These are phyloP conservation scores for Tagetes erecta DNA, from an alignment of 129 eudicot genomes.

Conservation along the genomic window DNA sequence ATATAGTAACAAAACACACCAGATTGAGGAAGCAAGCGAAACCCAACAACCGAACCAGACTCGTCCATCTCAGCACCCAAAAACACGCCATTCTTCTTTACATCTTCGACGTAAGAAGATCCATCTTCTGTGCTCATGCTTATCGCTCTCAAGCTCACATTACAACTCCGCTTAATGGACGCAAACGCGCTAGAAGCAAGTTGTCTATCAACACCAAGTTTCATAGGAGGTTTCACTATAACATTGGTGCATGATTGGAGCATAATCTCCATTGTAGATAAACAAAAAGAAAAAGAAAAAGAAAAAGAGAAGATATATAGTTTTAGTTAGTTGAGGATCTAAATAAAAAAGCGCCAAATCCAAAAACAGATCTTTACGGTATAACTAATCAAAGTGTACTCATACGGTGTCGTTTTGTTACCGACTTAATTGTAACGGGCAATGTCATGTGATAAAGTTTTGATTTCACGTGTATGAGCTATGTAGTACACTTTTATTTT, in stretches of 20 bases:
- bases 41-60: conserved; percentile 71
- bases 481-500: conserved; percentile 8
- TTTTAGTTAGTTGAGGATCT: conserved; percentile 1
- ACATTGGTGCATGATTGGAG: conserved; percentile 31
- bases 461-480: conserved; percentile 14
- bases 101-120: conserved; percentile 30
- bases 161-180: conserved; percentile 19
- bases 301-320: neutral
- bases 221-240: neutral
- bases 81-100: conserved; percentile 46
- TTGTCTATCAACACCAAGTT: conserved; percentile 24
- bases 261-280: conserved; percentile 46
- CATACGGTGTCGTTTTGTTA: conserved; percentile 17
- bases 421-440: conserved; percentile 20
- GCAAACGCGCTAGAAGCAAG: conserved; percentile 36
- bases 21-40: conserved; percentile 59
- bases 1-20: conserved; percentile 37
- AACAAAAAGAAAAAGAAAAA: neutral
- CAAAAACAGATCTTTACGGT: conserved; percentile 29
- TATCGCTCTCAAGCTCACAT: conserved; percentile 24
- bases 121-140: conserved; percentile 44
- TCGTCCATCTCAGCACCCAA: conserved; percentile 62
- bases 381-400: neutral
- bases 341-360: conserved; percentile 34
- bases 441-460: conserved; percentile 23